Conservation (phyloP, 192 early-diverging fungal genomes). For the Backusella liffmaniae region DNA sequence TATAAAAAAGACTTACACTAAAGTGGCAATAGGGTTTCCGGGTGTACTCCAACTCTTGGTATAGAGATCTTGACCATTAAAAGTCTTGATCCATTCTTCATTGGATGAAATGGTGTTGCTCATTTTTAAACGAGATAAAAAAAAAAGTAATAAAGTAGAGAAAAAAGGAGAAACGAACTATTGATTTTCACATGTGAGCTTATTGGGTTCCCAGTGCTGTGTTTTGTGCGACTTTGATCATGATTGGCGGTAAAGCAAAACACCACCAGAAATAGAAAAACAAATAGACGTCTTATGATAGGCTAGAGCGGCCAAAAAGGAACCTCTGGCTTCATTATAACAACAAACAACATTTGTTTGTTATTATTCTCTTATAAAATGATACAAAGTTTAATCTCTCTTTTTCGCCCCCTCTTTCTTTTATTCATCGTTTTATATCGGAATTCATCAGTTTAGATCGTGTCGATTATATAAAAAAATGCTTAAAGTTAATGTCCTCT, state of each 20-base stretch:
- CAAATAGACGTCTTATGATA: not conserved
- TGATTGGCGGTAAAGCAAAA: not conserved
- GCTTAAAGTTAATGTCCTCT: not conserved
- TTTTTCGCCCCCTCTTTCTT: not conserved
- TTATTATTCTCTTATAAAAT: not conserved
- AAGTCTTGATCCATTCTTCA: constrained; percentile 46
- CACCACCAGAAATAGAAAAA: not conserved
- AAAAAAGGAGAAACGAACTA: not conserved
- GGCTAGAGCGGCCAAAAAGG: not conserved
- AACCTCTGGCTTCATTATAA: not conserved
- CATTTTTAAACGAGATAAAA: not conserved
- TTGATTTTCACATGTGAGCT: not conserved
- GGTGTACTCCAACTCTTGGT: constrained; percentile 49
- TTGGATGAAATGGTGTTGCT: constrained; percentile 16
- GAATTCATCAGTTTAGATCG: too few relatives aligned
- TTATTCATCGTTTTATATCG: not conserved
- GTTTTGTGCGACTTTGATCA: not conserved
- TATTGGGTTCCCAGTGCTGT: not conserved
- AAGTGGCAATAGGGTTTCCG: constrained; percentile 2
- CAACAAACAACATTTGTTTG: not conserved
- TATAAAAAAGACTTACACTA: not conserved
- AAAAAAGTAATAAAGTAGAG: not conserved
- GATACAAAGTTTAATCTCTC: not conserved
- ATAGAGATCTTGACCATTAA: constrained; percentile 43
- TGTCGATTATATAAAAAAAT: not conserved